Evolutionary conservation across 257 asterid genomes (phyloP).

Genomic region (Scutellaria galericulata): DNA sequence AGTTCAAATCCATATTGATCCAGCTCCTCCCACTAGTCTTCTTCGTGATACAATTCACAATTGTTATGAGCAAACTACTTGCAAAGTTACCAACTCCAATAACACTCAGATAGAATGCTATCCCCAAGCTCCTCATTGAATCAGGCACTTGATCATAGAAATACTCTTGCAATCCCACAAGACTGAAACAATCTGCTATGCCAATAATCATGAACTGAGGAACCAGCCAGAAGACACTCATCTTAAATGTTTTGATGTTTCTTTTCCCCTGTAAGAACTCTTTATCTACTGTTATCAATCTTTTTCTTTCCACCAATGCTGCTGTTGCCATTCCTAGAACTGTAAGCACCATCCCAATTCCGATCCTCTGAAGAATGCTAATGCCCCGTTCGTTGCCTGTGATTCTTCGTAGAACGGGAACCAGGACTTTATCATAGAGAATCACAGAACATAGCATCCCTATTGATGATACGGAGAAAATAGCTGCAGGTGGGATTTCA

Average conservation of each 20-base stretch:
- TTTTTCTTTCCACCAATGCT: conserved; percentile 16
- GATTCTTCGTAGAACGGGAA: conserved; percentile 13
- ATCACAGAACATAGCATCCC: background rate
- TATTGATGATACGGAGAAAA: conserved; percentile 2
- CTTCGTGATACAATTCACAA: background rate
- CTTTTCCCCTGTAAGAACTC: background rate
- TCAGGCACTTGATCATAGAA: conserved; percentile 25
- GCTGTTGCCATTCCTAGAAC: conserved; percentile 8
- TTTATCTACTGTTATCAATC: background rate
- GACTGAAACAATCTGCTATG: conserved; percentile 7
- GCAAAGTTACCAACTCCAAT: conserved; percentile 12
- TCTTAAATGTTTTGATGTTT: background rate
- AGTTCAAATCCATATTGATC: conserved; percentile 2
- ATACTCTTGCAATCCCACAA: conserved; percentile 26
- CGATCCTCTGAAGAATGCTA: conserved; percentile 23
- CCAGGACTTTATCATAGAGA: background rate
- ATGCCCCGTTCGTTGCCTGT: conserved; percentile 25
- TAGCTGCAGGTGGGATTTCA: conserved; percentile 19
- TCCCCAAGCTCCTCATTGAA: conserved; percentile 27
- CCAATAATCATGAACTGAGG: conserved; percentile 9
- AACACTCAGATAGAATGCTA: conserved; percentile 15
- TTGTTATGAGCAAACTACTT: conserved; percentile 21
- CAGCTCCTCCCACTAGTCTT: conserved; percentile 14
- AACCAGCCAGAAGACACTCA: conserved; percentile 23
- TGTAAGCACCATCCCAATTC: background rate